These are phyloP conservation scores for Cercospora sesami DNA, from an alignment of 2,329 filamentous ascomycete species.

Conservation along the genomic window DNA sequence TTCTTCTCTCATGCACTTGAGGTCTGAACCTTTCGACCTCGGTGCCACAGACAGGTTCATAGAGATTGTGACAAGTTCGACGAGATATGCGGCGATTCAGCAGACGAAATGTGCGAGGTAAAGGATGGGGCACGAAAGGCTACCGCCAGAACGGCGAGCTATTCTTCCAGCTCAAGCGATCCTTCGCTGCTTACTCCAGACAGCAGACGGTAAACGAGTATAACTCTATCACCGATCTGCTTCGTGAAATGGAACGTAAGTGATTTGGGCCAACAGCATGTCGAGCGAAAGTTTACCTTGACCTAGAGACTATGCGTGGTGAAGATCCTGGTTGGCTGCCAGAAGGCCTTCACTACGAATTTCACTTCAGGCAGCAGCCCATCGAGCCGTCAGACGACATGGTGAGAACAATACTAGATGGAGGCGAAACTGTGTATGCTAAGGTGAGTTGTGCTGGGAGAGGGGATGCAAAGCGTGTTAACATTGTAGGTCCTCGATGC, in stretches of 20 bases:
- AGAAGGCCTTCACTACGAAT: conserved; percentile 7
- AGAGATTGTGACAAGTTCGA: neutral
- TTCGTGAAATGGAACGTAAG: neutral
- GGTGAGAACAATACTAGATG: conserved; percentile 7
- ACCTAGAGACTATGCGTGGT: neutral
- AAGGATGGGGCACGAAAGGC: conserved; percentile 8
- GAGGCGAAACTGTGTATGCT: conserved; percentile 3
- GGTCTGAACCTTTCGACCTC: neutral
- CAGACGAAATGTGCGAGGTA: conserved; percentile 14
- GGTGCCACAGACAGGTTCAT: neutral
- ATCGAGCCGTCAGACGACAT: conserved; percentile 6
- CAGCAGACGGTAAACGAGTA: neutral
- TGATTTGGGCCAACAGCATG: neutral
- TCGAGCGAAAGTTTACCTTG: neutral
- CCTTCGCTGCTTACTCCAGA: conserved; percentile 11
- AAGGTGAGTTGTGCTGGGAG: neutral
- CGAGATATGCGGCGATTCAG: neutral
- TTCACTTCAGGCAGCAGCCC: conserved; percentile 7
- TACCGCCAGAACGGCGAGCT: conserved; percentile 9
- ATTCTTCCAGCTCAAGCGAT: conserved; percentile 12
- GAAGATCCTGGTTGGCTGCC: conserved; percentile 6
- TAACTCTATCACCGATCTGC: neutral
- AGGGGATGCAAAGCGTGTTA: neutral
- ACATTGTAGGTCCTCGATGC: conserved; percentile 6
- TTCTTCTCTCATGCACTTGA: neutral